Evolutionary conservation across 2,329 filamentous ascomycete genomes (phyloP), one percentile per base, ranked within the genome.

Genomic region (Phialophora verrucosa): DNA sequence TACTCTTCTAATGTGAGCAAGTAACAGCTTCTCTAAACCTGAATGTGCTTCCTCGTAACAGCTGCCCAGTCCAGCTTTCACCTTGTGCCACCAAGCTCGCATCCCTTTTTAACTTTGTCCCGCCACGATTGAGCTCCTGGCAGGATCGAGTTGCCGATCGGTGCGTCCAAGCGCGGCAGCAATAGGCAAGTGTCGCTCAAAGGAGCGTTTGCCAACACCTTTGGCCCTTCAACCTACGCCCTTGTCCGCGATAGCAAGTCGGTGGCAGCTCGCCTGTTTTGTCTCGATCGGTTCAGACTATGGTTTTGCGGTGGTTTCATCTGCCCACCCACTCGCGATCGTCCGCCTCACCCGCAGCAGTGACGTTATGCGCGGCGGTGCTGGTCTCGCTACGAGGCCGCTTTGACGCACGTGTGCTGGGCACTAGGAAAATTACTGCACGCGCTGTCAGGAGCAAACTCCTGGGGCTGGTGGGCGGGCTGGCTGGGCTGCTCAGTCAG

Each of bases 301-400:
- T 12, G 31, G 25, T 23, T n/a, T 20, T 17, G 38, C 7, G 14
- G 38, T 44, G 6, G 38, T 44, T 44, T 44, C 38, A 42, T 58
- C 35, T 14, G 4, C 17, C 50, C 57, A 49, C 8, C 57, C 57
- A 59, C 57, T 59, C 42, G 47, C 29, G 47, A 59, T 49, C 42
- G 42, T 59, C 25, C 57, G 44, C 57, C 44, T 51, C 29, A 51
- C 57, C 42, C 44, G 42, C 57, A 20, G 11, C 49, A 51, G 49
- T 49, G 42, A 49, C 55, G 55, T 58, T 17, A 58, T 58, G 55
- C 55, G 27, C 57, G 31, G 42, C 57, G 32, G 8, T 31, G 57
- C 44, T 50, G 57, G 49, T 59, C 57, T 59, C 57, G 57, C 47
- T 59, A 59, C 57, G 57, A 59, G 57, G 31, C 57, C 42, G 49